Conservation (phyloP, 768 basidiomycete genomes). For the Grammothele lineata region DNA sequence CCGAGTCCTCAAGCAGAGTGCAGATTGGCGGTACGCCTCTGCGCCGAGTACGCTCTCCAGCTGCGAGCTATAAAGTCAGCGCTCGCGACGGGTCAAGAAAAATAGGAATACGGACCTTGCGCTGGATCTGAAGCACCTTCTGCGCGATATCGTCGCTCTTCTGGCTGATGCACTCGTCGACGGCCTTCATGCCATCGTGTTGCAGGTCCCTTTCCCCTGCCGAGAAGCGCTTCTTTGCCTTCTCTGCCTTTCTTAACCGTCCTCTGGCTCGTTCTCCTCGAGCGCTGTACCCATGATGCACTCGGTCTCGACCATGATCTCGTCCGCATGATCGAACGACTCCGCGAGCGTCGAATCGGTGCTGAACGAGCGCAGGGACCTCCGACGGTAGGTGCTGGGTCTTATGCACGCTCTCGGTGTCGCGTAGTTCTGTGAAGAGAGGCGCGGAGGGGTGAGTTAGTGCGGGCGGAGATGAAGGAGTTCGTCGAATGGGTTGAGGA, state of each 20-base stretch:
- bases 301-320: conserved; percentile 27
- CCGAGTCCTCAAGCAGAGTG: no score
- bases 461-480: conserved; percentile 1
- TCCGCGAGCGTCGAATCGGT: conserved; percentile 83
- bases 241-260: conserved; percentile 29
- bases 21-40: conserved; percentile 46
- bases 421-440: conserved; percentile 57
- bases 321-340: conserved; percentile 43
- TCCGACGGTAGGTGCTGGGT: conserved; percentile 51
- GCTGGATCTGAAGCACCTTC: conserved; percentile 85
- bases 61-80: conserved; percentile 32
- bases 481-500: not conserved
- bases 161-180: conserved; percentile 79
- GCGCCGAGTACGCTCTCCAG: conserved; percentile 69
- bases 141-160: conserved; percentile 85
- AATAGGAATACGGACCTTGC: conserved; percentile 73
- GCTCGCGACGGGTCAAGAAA: conserved; percentile 2
- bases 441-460: not conserved
- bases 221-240: conserved; percentile 76
- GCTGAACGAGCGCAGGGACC: conserved; percentile 58
- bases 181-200: conserved; percentile 74
- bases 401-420: conserved; percentile 78
- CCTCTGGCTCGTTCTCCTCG: conserved; percentile 54
- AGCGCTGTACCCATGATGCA: conserved; percentile 51
- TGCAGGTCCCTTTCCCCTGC: conserved; percentile 56